Evolutionary conservation across 768 basidiomycete genomes (phyloP).

Genomic region (Pulveroboletus frians): DNA sequence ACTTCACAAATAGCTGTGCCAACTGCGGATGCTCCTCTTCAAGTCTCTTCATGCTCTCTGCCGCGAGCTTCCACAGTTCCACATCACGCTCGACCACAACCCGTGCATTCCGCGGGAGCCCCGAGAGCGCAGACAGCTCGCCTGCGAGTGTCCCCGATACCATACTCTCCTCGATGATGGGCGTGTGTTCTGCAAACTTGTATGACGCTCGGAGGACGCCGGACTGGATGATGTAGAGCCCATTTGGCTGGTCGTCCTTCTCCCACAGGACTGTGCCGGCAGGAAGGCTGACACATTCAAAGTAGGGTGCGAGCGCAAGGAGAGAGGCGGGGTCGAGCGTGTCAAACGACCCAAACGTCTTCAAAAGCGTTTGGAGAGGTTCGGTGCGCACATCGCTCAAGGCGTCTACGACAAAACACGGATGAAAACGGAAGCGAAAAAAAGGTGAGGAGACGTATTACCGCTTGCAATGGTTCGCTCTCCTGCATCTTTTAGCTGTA

Average conservation of each 20-base stretch:
- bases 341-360: slow-evolving; percentile 74
- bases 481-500: slow-evolving; percentile 67
- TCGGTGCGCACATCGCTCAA: slow-evolving; percentile 41
- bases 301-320: slow-evolving; percentile 61
- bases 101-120: slow-evolving; percentile 76
- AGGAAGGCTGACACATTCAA: slow-evolving; percentile 55
- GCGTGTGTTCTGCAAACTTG: slow-evolving; percentile 63
- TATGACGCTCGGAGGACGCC: slow-evolving; percentile 85
- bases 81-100: slow-evolving; percentile 76
- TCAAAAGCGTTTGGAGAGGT: slow-evolving; percentile 69
- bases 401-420: slow-evolving; percentile 9
- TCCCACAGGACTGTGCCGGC: slow-evolving; percentile 67
- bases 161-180: slow-evolving; percentile 82
- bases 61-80: slow-evolving; percentile 76
- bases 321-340: slow-evolving; percentile 53
- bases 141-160: slow-evolving; percentile 90
- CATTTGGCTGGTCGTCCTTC: slow-evolving; percentile 72
- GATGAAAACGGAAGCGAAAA: neutral
- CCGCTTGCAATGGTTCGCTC: slow-evolving; percentile 63
- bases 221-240: slow-evolving; percentile 83
- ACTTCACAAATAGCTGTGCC: slow-evolving; percentile 57
- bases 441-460: slow-evolving; percentile 20
- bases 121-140: slow-evolving; percentile 81
- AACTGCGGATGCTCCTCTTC: slow-evolving; percentile 64
- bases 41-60: slow-evolving; percentile 50